phyloP scores from a whole-genome alignment of 805 yeast genomes.

The Gaillardinia entomophila region DNA sequence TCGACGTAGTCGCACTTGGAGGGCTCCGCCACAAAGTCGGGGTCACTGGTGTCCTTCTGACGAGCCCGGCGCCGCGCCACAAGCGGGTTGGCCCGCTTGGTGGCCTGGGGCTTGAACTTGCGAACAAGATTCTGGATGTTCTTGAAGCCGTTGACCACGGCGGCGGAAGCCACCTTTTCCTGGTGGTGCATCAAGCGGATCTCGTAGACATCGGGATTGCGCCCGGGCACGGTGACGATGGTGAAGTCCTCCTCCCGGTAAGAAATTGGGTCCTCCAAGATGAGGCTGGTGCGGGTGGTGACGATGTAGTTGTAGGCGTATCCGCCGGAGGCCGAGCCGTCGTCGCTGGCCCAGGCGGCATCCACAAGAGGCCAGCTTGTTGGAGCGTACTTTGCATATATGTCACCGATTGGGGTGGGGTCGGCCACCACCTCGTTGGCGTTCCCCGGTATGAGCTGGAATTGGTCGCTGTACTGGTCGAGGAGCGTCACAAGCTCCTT shows the following conservation, averaged over 20 bases:
- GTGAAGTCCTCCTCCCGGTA: conserved; percentile 12
- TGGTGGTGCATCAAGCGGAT: conserved; percentile 44
- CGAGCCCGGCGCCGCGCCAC: conserved; percentile 6
- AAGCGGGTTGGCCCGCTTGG: conserved; percentile 9
- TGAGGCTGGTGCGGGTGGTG: conserved; percentile 24
- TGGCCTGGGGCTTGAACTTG: conserved; percentile 48
- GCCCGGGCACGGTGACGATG: conserved; percentile 49
- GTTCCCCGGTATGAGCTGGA: conserved; percentile 18
- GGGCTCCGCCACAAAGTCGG: conserved; percentile 48
- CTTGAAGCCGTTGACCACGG: conserved; percentile 80
- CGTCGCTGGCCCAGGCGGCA: conserved; percentile 66
- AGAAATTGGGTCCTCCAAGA: conserved; percentile 9
- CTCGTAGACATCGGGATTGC: conserved; percentile 75
- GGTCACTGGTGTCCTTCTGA: not conserved
- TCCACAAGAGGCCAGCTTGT: conserved; percentile 52
- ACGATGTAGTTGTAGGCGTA: conserved; percentile 67
- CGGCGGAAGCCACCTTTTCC: conserved; percentile 45
- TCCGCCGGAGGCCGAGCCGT: conserved; percentile 87
- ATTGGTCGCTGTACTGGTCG: conserved; percentile 43
- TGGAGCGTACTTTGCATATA: conserved; percentile 44
- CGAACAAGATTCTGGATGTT: conserved; percentile 93
- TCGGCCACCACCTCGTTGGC: not conserved
- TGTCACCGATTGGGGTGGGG: conserved; percentile 6
- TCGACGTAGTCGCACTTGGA: conserved; percentile 75
- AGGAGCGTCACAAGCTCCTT: conserved; percentile 75